A percentile compares a stretch with the other conserved stretches of the same genome.
phyloP scores from a whole-genome alignment of 2,329 filamentous ascomycete genomes.

The Fusarium miscanthi region DNA sequence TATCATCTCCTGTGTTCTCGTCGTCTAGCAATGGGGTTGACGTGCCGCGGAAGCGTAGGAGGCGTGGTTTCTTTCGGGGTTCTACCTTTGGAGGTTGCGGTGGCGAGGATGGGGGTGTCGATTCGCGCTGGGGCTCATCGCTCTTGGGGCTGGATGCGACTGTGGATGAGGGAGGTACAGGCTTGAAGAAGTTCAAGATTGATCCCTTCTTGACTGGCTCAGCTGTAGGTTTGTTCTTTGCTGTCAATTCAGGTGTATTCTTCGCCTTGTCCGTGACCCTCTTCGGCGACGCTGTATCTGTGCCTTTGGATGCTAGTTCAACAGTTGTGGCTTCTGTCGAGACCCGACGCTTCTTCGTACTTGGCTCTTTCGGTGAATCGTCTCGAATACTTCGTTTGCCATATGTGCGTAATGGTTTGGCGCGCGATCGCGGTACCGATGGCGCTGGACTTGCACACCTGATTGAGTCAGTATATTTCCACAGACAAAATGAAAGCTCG shows the following conservation, averaged over 20 bases:
- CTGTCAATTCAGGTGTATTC: background rate
- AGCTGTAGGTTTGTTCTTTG: background rate
- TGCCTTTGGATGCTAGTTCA: background rate
- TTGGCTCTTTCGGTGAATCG: slow-evolving; percentile 36
- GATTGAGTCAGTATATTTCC: slow-evolving; percentile 2
- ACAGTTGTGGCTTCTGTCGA: background rate
- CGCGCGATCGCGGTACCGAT: slow-evolving; percentile 44
- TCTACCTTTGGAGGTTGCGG: slow-evolving; percentile 6
- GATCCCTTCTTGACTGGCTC: slow-evolving; percentile 46
- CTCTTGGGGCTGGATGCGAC: slow-evolving; percentile 23
- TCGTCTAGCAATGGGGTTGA: slow-evolving; percentile 25
- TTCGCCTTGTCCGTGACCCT: background rate
- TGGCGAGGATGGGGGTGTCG: slow-evolving; percentile 42
- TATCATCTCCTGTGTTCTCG: background rate
- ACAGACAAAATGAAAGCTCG: accelerated
- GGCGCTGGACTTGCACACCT: slow-evolving; percentile 49
- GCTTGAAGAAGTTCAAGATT: slow-evolving; percentile 57
- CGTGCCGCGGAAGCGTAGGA: slow-evolving; percentile 46
- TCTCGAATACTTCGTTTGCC: slow-evolving; percentile 49
- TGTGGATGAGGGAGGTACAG: slow-evolving; percentile 31
- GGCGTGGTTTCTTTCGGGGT: slow-evolving; percentile 41
- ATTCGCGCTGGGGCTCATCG: slow-evolving; percentile 23
- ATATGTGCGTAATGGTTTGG: slow-evolving; percentile 55
- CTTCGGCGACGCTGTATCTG: background rate
- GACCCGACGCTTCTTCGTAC: slow-evolving; percentile 43